Evolutionary conservation across 805 yeast genomes (phyloP), one percentile per base, ranked within the genome.

Genomic region (Kregervanrija delftensis): DNA sequence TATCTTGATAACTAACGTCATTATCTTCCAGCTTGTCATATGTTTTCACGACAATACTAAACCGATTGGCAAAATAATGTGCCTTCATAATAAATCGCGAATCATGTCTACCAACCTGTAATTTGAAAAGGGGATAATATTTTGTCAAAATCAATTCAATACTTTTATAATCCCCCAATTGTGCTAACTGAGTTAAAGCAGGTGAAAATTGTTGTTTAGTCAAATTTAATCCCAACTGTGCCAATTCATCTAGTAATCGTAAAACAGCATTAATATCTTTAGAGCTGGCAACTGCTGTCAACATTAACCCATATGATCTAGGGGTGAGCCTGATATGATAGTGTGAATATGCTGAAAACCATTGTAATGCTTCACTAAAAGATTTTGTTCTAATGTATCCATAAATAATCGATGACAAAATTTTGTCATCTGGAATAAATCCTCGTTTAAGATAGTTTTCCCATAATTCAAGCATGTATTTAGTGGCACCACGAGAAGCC

Each of bases 401-500:
- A 28, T 64, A 59, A 41, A 81, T 70, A 36, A 81, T 54, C 0
- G 79, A 72, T 31, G 69, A 66, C 41, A 69, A 59, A 1, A 79
- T 66, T 8, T 58, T 54, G 2, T 67, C 60, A 3, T 68, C 64
- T 1, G 87, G 86, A 4, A 48, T 53, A 55, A 78, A 67, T 1
- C 71, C 69, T 43, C 81, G 65, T 42, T 66, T 60, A 5, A 64
- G 39, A 53, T 53, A 76, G 73, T n/a, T 63, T 48, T 61, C 69
- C 82, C 45, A 85, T 12, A 61, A 40, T 10, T 56, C 54, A 14
- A 55, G 22, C 3, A 56, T 38, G 17, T 55, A 45, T 75, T 79
- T 56, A 70, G 73, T 35, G 59, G 69, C 35, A 55, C 61, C 51
- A 75, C 78, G 9, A 77, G 81, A 32, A 66, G 86, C 80, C 48